These are phyloP conservation scores for Fusarium temperatum DNA, from an alignment of 2,329 filamentous ascomycete species.

Conservation along the genomic window DNA sequence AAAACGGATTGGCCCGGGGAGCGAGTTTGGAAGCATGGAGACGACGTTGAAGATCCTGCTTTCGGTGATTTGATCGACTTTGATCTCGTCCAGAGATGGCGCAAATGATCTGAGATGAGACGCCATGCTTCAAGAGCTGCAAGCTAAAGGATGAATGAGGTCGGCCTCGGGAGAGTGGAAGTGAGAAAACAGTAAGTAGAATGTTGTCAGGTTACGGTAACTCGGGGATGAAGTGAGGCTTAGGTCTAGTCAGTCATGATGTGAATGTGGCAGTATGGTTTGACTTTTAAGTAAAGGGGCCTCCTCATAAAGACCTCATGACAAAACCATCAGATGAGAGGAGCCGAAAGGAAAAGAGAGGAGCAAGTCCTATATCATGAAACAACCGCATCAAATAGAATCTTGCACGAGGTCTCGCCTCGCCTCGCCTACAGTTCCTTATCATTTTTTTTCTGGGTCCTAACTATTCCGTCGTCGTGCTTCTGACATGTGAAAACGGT, in stretches of 20 bases:
- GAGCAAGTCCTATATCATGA: not conserved
- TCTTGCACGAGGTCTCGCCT: slow-evolving; percentile 18
- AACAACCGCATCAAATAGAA: slow-evolving; percentile 20
- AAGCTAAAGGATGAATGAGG: not conserved
- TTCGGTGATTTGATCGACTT: slow-evolving; percentile 46
- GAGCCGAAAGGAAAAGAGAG: not conserved
- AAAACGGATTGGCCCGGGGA: slow-evolving; percentile 61
- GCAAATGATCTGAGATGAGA: slow-evolving; percentile 26
- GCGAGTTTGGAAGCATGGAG: slow-evolving; percentile 61
- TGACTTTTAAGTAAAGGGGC: not conserved
- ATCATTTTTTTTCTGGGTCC: slow-evolving; percentile 13
- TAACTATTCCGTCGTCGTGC: not conserved
- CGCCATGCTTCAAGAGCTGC: slow-evolving; percentile 17
- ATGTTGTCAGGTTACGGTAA: not conserved
- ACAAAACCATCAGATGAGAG: not conserved
- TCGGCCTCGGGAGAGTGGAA: not conserved
- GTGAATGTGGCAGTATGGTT: not conserved
- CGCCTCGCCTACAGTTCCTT: slow-evolving; percentile 3
- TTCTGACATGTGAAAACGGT: slow-evolving; percentile 41
- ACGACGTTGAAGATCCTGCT: slow-evolving; percentile 59
- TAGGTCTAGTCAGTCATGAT: slow-evolving; percentile 13
- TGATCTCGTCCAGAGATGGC: slow-evolving; percentile 41
- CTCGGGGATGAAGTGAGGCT: not conserved
- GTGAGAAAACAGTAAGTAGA: not conserved
- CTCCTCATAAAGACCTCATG: not conserved